Percentiles rank a stretch among this genome's conserved stretches.
Conservation (phyloP, 83 land plant genomes). For the Picea abies region DNA sequence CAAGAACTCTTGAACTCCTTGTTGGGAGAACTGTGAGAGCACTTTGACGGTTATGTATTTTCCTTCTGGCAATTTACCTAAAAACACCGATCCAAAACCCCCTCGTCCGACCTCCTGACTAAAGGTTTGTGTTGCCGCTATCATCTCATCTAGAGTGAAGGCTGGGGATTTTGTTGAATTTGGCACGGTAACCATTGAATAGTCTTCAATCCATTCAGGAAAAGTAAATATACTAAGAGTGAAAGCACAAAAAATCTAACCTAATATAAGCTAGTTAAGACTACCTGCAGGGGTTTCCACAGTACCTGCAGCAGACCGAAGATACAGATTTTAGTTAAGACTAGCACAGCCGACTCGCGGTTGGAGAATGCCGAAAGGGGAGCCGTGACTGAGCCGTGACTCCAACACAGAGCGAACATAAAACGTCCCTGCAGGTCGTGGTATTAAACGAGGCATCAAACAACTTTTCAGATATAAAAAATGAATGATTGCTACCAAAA, state of each 20-base stretch:
- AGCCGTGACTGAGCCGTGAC: no score
- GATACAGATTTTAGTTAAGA: neutral
- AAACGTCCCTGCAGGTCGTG: no score
- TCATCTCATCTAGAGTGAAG: neutral
- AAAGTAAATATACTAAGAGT: neutral
- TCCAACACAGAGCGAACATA: no score
- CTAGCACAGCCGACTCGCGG: no score
- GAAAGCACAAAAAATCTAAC: no score
- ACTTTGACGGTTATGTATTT: constrained; percentile 1
- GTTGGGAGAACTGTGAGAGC: neutral
- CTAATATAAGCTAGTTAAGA: no score
- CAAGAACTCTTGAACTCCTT: neutral
- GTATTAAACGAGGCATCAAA: no score
- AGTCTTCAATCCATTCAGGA: neutral
- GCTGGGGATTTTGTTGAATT: neutral
- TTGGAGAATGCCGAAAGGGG: no score
- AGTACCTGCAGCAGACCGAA: neutral
- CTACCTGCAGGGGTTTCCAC: neutral
- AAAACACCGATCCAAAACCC: constrained; percentile 3
- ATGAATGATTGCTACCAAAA: no score
- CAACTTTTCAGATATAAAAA: no score
- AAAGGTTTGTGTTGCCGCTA: neutral
- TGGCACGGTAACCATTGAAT: neutral
- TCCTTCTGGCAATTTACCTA: neutral
- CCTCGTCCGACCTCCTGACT: constrained; percentile 3